Conservation (phyloP, 192 early-diverging fungal genomes). For the Gamsiella multidivaricata region DNA sequence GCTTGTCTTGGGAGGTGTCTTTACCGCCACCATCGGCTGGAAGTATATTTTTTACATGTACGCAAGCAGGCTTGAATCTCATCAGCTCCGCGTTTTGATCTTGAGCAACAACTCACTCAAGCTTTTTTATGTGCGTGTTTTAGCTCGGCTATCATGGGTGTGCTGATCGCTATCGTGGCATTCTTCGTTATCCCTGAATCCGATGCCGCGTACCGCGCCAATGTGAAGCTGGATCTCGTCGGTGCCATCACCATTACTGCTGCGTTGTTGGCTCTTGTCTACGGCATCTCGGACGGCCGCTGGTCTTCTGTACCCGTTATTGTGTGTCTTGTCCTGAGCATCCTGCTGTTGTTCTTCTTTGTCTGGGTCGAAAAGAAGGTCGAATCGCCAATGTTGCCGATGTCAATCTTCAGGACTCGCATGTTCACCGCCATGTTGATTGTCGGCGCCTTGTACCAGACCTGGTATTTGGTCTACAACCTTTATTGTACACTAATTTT, state of each 20-base stretch:
- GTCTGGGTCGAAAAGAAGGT: slow-evolving; percentile 55
- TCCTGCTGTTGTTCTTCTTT: slow-evolving; percentile 52
- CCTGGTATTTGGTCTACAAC: slow-evolving; percentile 57
- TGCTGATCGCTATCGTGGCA: slow-evolving; percentile 44
- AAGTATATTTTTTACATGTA: slow-evolving; percentile 58
- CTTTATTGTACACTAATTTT: slow-evolving; percentile 62
- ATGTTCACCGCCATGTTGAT: slow-evolving; percentile 63
- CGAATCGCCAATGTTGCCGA: slow-evolving; percentile 54
- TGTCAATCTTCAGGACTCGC: slow-evolving; percentile 55
- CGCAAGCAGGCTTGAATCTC: neutral
- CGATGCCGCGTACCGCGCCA: slow-evolving; percentile 17
- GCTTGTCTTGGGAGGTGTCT: slow-evolving; percentile 52
- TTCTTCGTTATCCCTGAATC: slow-evolving; percentile 53
- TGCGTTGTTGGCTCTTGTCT: slow-evolving; percentile 48
- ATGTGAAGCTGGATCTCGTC: slow-evolving; percentile 45
- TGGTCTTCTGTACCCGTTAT: slow-evolving; percentile 52
- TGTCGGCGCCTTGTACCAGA: slow-evolving; percentile 55
- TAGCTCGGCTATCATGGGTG: slow-evolving; percentile 53
- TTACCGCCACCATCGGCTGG: slow-evolving; percentile 55
- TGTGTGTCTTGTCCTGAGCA: slow-evolving; percentile 43
- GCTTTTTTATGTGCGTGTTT: neutral
- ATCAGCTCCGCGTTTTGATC: no score
- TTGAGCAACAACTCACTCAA: no score
- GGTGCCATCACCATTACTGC: slow-evolving; percentile 48
- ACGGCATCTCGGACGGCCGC: slow-evolving; percentile 51